Evolutionary conservation across 768 basidiomycete genomes (phyloP), one percentile per base, ranked within the genome.

Genomic region (Botryobasidium botryosum): DNA sequence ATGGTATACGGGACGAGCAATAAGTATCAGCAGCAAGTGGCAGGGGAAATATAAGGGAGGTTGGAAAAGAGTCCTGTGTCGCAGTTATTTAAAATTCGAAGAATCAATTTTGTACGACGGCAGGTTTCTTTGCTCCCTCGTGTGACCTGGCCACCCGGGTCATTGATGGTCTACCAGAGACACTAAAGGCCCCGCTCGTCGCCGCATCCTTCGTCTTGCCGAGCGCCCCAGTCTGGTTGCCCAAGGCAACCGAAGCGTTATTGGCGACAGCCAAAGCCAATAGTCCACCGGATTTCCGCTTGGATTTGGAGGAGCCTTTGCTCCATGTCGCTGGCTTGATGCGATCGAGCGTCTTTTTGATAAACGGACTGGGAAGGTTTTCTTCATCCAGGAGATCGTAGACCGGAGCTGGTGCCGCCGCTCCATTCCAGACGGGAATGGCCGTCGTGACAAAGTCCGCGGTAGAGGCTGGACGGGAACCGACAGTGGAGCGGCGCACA

Each of bases 301-400:
- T 21, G 56, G 40, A 13, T 44, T 54, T 8, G 51, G 46, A 21
- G 44, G 47, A 7, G 56, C 50, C 23, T 40, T 50, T 10, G 40
- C 51, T 5, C 58, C 51, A 31, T 65, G 66, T 21, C 64, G 59
- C 25, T 75, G 74, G 4, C n/a, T n/a, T n/a, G n/a, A n/a, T n/a
- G n/a, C n/a, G n/a, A 49, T 59, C 40, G 71, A 66, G 23, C 20
- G 26, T 28, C 36, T 47, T 47, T 55, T 78, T 79, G 35, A 87
- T 56, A 61, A 87, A 87, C 4, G 84, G 85, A 55, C 80, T 83
- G 0, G 84, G 85, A 0, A 87, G 67, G 57, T 85, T 86, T 58
- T 84, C 83, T 56, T 84, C 84, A 55, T 87, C 82, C 1, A 66
- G 65, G 7, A 79, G 53, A 57, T 85, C 76, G 53, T 84, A 87